phyloP scores from a whole-genome alignment of 2,329 filamentous ascomycete species.

The Penicillium sp. region DNA sequence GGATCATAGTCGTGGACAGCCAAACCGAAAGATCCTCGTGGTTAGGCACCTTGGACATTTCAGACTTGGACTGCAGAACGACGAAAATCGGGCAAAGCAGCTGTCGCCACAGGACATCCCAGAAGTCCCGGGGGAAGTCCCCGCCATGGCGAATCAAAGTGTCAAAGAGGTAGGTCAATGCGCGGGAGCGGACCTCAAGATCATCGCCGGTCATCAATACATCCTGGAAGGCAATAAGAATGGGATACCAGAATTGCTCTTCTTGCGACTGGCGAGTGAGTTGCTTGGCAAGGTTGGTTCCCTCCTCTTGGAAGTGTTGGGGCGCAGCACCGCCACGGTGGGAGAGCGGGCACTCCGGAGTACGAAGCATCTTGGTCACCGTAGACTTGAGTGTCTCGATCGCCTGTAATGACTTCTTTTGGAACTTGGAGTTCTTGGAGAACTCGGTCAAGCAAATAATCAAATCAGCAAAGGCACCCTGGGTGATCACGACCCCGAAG shows the following conservation, averaged over 20 bases:
- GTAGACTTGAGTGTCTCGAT: constrained; percentile 94
- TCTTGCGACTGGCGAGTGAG: constrained; percentile 84
- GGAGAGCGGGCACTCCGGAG: constrained; percentile 90
- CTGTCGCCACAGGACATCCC: constrained; percentile 97
- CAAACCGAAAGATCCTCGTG: constrained; percentile 98
- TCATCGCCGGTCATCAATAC: constrained; percentile 99
- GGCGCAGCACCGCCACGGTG: constrained; percentile 58
- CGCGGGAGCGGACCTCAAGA: constrained; percentile 84
- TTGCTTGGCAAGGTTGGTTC: constrained; percentile 61
- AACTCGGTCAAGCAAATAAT: constrained; percentile 97
- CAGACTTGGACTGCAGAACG: constrained; percentile 91
- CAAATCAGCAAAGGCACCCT: constrained; percentile 94
- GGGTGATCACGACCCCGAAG: constrained; percentile 93
- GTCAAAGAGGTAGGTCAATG: constrained; percentile 95
- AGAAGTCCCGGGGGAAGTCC: constrained; percentile 91
- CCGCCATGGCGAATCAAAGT: constrained; percentile 87
- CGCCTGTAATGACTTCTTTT: constrained; percentile 96
- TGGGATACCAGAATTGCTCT: constrained; percentile 98
- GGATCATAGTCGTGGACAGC: constrained; percentile 99
- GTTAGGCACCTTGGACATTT: constrained; percentile 93
- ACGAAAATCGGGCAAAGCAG: constrained; percentile 98
- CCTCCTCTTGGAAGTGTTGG: constrained; percentile 46
- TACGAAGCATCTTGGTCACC: constrained; percentile 91
- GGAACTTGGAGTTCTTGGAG: constrained; percentile 97
- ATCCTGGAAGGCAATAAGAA: constrained; percentile 97